Evolutionary conservation across 1,284 basidiomycete genomes (phyloP).

Genomic region (Ustanciosporium gigantosporum): DNA sequence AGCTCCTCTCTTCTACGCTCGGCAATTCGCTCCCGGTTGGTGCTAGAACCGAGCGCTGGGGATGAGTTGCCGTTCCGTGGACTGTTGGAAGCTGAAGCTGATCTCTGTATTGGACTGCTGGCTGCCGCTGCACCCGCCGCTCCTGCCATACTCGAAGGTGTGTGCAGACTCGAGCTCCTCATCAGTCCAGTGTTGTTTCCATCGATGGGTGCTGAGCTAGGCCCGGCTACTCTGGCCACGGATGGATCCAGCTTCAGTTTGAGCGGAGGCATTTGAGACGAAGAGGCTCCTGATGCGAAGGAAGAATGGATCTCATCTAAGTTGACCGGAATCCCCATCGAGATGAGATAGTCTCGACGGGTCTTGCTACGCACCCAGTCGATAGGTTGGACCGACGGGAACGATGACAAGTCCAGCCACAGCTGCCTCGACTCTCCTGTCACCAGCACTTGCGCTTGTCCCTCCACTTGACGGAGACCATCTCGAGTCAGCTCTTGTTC

Average conservation of each 20-base stretch:
- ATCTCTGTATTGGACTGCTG: constrained; percentile 7
- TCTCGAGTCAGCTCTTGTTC: constrained; percentile 14
- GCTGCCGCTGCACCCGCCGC: constrained; percentile 1
- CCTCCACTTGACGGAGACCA: constrained; percentile 43
- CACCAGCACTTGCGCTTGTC: constrained; percentile 44
- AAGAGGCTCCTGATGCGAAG: constrained; percentile 11
- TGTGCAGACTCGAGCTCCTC: constrained; percentile 15
- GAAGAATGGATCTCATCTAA: constrained; percentile 53
- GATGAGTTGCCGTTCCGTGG: constrained; percentile 28
- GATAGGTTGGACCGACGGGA: constrained; percentile 42
- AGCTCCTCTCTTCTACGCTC: constrained; percentile 47
- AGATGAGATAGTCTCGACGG: constrained; percentile 52
- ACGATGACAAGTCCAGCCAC: constrained; percentile 14
- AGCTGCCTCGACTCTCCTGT: constrained; percentile 27
- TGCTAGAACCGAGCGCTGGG: constrained; percentile 26
- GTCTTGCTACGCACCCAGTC: constrained; percentile 55
- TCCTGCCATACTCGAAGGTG: neutral
- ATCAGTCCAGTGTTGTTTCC: constrained; percentile 5
- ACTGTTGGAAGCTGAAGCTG: constrained; percentile 26
- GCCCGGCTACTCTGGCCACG: neutral
- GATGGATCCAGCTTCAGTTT: constrained; percentile 41
- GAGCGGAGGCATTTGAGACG: constrained; percentile 41
- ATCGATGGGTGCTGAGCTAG: constrained; percentile 3
- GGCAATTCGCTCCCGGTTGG: constrained; percentile 33
- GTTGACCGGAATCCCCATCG: constrained; percentile 57